phyloP scores from a whole-genome alignment of 371 early-diverging fungal genomes.

The Rhizopus arrhizus region DNA sequence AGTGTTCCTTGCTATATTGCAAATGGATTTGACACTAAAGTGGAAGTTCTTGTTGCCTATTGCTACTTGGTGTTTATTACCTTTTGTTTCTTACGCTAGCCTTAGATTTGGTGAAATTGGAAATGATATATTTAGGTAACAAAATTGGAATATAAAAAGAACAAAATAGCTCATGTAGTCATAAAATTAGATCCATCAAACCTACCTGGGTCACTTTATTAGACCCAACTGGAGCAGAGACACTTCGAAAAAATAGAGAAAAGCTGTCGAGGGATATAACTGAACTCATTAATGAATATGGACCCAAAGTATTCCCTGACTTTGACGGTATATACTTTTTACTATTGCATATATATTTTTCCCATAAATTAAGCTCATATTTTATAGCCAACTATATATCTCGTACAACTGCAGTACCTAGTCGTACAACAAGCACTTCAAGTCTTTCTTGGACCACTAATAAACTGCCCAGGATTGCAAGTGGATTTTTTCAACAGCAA shows the following conservation, averaged over 20 bases:
- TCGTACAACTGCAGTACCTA: constrained; percentile 24
- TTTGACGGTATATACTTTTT: constrained; percentile 50
- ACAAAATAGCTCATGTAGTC: background rate
- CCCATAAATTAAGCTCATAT: background rate
- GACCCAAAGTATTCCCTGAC: constrained; percentile 80
- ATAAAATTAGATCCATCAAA: constrained; percentile 63
- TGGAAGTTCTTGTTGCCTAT: constrained; percentile 45
- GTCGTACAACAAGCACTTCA: constrained; percentile 22
- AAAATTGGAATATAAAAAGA: too few species aligned
- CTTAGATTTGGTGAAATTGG: constrained; percentile 85
- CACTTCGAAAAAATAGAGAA: constrained; percentile 62
- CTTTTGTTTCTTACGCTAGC: constrained; percentile 77
- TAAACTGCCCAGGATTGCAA: constrained; percentile 39
- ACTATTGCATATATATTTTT: background rate
- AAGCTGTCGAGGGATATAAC: constrained; percentile 75
- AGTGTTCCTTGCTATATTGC: constrained; percentile 48
- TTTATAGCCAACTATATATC: constrained; percentile 36
- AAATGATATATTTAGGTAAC: constrained; percentile 72
- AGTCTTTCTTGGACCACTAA: constrained; percentile 34
- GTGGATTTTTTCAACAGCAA: constrained; percentile 39
- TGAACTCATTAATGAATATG: constrained; percentile 79
- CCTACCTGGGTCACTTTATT: constrained; percentile 77
- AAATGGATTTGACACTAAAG: constrained; percentile 31
- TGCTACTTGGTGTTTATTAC: constrained; percentile 56
- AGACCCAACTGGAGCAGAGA: constrained; percentile 53